Evolutionary conservation across 345 rosid genomes (phyloP).

Genomic region (Garcia nutans): DNA sequence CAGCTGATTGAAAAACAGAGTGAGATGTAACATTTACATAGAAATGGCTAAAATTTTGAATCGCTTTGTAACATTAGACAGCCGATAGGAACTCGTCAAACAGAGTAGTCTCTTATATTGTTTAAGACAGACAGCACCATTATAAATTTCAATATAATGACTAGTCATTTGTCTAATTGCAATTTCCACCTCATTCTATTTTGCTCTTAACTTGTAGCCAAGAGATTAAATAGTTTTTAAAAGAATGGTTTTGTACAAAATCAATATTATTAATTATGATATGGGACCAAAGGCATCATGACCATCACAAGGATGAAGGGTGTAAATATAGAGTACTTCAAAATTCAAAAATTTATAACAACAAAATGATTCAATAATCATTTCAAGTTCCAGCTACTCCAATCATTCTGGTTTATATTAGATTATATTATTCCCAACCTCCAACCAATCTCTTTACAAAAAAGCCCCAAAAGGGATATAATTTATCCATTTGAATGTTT

Average conservation of each 20-base stretch:
- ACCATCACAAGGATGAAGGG: not conserved
- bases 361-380: slow-evolving; percentile 22
- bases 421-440: not conserved
- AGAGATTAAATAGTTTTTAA: too few species aligned
- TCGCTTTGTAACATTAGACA: not conserved
- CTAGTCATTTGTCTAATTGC: too few species aligned
- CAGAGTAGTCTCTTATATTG: too few species aligned
- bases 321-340: not conserved
- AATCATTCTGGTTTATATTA: slow-evolving; percentile 12
- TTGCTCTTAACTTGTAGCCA: too few species aligned
- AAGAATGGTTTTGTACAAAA: too few species aligned
- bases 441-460: too few species aligned
- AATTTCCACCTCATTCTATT: too few species aligned
- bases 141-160: not conserved
- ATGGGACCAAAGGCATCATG: not conserved
- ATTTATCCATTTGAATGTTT: too few species aligned
- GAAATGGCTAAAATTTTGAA: not conserved
- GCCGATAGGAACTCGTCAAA: not conserved
- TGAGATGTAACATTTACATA: not conserved
- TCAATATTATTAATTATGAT: not conserved
- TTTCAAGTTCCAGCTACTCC: slow-evolving; percentile 10
- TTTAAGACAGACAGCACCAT: not conserved
- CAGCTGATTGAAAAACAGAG: not conserved
- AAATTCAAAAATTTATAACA: not conserved
- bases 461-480: too few species aligned